Percentiles rank a stretch among this genome's conserved stretches.
Conservation (phyloP, 2,329 filamentous ascomycete species). For the Colletotrichum sp. region DNA sequence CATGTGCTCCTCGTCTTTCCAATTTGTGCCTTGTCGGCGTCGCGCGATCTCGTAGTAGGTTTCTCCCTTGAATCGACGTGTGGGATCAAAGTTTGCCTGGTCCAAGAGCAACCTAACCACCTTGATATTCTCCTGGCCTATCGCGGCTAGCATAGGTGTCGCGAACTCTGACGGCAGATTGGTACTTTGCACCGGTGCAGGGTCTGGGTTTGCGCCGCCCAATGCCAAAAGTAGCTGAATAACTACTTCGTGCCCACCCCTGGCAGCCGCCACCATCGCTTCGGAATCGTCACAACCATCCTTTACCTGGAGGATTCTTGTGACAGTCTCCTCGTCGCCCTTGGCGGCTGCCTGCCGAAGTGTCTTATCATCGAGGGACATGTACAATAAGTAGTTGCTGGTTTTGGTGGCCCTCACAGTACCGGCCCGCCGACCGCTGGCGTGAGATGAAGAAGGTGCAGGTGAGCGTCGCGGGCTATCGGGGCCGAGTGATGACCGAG, state of each 20-base stretch:
- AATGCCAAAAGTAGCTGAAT: slow-evolving; percentile 78
- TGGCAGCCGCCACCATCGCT: slow-evolving; percentile 87
- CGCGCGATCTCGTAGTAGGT: slow-evolving; percentile 89
- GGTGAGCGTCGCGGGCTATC: slow-evolving; percentile 66
- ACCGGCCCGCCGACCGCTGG: slow-evolving; percentile 53
- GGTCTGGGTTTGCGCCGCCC: slow-evolving; percentile 71
- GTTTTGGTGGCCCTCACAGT: slow-evolving; percentile 68
- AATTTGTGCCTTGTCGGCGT: slow-evolving; percentile 82
- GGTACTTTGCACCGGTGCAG: slow-evolving; percentile 58
- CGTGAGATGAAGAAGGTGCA: slow-evolving; percentile 38
- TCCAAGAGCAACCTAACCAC: slow-evolving; percentile 82
- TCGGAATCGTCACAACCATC: slow-evolving; percentile 75
- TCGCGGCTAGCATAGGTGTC: slow-evolving; percentile 92
- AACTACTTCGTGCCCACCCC: slow-evolving; percentile 88
- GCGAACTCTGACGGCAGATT: slow-evolving; percentile 72
- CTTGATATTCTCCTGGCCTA: slow-evolving; percentile 85
- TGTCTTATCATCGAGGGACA: slow-evolving; percentile 67
- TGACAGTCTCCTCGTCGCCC: slow-evolving; percentile 67
- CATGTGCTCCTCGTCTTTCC: slow-evolving; percentile 85
- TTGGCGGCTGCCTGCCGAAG: slow-evolving; percentile 64
- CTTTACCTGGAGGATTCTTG: slow-evolving; percentile 65
- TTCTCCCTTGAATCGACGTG: slow-evolving; percentile 74
- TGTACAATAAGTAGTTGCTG: slow-evolving; percentile 67
- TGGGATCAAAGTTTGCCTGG: slow-evolving; percentile 82
- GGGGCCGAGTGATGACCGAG: slow-evolving; percentile 57